Evolutionary conservation across 768 basidiomycete genomes (phyloP), one percentile per base, ranked within the genome.

Genomic region (Lyophyllum decastes): DNA sequence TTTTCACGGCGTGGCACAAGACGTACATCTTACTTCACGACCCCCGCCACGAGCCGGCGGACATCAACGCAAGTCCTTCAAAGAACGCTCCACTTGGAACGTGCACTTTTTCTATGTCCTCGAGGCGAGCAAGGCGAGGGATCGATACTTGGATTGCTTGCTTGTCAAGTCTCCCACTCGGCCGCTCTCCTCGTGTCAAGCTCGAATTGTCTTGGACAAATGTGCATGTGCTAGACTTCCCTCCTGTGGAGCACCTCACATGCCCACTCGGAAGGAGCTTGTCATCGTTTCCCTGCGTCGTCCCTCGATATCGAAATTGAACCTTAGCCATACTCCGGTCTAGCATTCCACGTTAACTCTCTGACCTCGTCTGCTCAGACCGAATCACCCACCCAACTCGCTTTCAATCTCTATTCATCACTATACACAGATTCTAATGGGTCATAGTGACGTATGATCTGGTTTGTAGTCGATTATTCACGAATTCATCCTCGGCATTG

Each of bases 61-160:
- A 9, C 52, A 58, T 55, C 46, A 54, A 44, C 30, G 52, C 44
- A 49, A 38, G 35, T 24, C 30, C 48, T 48, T 24, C 27, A 49
- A 44, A 51, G 34, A 21, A 30, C 21, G 19, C 41, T 27, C 49
- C 30, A 40, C 48, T 35, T 49, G 27, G 38, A n/a, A 30, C 33
- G 38, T 41, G 45, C 47, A 38, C 49, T 50, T 12, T 59, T 27
- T 35, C 44, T 33, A 14, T 35, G 40, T 35, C 53, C 58, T 59
- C 53, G 48, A 59, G 53, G 58, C 58, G 40, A 47, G 17, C 35
- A 35, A 21, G 38, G 46, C 24, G n/a, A 22, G 41, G 22, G n/a
- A 43, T 52, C 19, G 49, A 49, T 34, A 49, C 17, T 30, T 49
- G 43, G n/a, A 19, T 30, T 57, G 43, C 21, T 30, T 45, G n/a